Evolutionary conservation across 768 basidiomycete species (phyloP), one percentile per base, ranked within the genome.

Genomic region (Xanthoconium purpureum): DNA sequence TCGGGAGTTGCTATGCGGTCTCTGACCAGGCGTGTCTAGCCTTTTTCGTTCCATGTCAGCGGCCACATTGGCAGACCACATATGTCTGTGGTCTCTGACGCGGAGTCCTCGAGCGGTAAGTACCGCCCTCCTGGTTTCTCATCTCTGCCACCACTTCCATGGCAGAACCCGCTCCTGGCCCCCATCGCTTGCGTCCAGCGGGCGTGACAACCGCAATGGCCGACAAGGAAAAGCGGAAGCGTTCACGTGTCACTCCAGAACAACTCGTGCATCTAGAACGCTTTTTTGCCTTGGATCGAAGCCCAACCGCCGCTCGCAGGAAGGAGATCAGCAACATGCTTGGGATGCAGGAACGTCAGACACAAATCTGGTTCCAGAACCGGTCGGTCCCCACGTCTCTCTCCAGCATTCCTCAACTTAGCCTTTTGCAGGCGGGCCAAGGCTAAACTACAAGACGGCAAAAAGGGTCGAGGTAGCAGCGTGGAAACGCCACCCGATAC

Each of bases 351-450:
- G 91, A 92, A 72, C 84, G 89, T 37, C 91, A 92, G 75, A 91
- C 88, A 0, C 91, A 92, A 71, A 88, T 93, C 46, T 92, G 91
- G 91, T 93, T 91, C 64, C 90, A 93, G 69, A 92, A 93, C 67
- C 78, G 90, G 90, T 63, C 29, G 8, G 62, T 60, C 6, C 35
- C 7, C 33, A 33, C 10, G 40, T 48, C 12, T 50, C 13, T 42
- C 2, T 9, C 33, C 6, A 9, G 8, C 24, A 24, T 20, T 38
- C 24, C 38, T 50, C 17, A 14, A 13, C 45, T 50, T 52, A 32
- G 55, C 32, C 24, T 35, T 33, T 50, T 45, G 5, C 58, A 91
- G 91, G 56, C 87, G 91, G 3, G 91, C 91, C 38, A 93, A 93
- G 68, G 89, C 88, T 3, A 92, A 90, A 65, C 72, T 87, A 12